Conservation (phyloP, 1,284 basidiomycete species). For the Nidula niveotomentosa region DNA sequence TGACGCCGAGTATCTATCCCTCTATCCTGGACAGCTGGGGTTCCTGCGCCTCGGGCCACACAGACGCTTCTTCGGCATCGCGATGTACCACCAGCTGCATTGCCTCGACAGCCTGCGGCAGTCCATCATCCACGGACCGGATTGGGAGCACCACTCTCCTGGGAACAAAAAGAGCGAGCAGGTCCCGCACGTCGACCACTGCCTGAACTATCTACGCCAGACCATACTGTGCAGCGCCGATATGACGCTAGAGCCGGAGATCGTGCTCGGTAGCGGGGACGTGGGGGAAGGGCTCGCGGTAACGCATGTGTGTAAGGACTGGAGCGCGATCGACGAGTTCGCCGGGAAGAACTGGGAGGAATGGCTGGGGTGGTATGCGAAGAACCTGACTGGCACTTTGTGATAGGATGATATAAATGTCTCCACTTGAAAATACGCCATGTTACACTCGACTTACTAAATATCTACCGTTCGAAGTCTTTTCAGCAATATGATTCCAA, state of each 20-base stretch:
- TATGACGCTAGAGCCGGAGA: constrained; percentile 23
- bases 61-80: constrained; percentile 18
- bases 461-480: no score
- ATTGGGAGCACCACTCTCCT: background rate
- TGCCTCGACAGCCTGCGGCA: constrained; percentile 30
- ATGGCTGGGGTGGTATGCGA: background rate
- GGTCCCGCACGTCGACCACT: constrained; percentile 13
- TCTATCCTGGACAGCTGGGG: constrained; percentile 5
- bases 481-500: no score
- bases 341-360: constrained; percentile 13
- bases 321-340: constrained; percentile 23
- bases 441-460: no score
- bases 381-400: no score
- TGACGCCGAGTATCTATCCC: constrained; percentile 7
- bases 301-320: constrained; percentile 30
- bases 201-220: constrained; percentile 29
- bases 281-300: constrained; percentile 19
- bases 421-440: no score
- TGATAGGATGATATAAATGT: no score
- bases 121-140: constrained; percentile 19
- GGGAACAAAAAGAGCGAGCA: background rate
- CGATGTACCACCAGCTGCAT: constrained; percentile 37
- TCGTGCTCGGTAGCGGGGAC: constrained; percentile 4
- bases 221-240: constrained; percentile 23
- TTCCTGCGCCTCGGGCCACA: constrained; percentile 11